Evolutionary conservation across 371 early-diverging fungal species (phyloP).

Genomic region (Lichtheimia corymbifera): DNA sequence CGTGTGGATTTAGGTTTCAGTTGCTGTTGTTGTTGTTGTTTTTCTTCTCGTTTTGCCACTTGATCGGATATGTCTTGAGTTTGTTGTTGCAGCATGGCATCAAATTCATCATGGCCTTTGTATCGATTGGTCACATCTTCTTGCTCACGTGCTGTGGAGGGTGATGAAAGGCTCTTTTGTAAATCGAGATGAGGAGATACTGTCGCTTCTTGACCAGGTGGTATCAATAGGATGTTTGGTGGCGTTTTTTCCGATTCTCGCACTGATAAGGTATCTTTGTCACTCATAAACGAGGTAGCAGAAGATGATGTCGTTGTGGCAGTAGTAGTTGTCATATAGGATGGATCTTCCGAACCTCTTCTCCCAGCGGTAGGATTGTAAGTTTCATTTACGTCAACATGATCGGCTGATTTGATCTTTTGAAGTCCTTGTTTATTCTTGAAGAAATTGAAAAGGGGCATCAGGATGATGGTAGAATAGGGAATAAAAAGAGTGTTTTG

Average conservation of each 20-base stretch:
- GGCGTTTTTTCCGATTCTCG: too few relatives aligned
- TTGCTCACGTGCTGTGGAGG: slow-evolving; percentile 2
- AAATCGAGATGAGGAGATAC: neutral
- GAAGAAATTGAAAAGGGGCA: slow-evolving; percentile 17
- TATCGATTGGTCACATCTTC: neutral
- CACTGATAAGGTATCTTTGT: neutral
- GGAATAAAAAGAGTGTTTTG: neutral
- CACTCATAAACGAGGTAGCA: neutral
- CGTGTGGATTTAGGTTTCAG: slow-evolving; percentile 7
- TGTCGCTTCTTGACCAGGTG: neutral
- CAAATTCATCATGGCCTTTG: neutral
- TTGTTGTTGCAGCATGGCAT: neutral
- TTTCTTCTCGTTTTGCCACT: neutral
- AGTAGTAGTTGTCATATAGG: too few relatives aligned
- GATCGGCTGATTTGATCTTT: slow-evolving; percentile 16
- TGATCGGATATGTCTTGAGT: neutral
- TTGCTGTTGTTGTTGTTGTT: neutral
- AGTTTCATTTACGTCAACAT: slow-evolving; percentile 4
- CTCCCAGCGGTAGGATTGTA: neutral
- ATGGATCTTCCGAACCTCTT: neutral
- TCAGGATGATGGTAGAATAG: neutral
- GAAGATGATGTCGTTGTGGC: neutral
- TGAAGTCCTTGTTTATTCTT: slow-evolving; percentile 17
- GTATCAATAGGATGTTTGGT: neutral
- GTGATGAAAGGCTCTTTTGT: slow-evolving; percentile 1